phyloP scores from a whole-genome alignment of 495 filamentous ascomycete species.

The Clavariopsis aquatica region DNA sequence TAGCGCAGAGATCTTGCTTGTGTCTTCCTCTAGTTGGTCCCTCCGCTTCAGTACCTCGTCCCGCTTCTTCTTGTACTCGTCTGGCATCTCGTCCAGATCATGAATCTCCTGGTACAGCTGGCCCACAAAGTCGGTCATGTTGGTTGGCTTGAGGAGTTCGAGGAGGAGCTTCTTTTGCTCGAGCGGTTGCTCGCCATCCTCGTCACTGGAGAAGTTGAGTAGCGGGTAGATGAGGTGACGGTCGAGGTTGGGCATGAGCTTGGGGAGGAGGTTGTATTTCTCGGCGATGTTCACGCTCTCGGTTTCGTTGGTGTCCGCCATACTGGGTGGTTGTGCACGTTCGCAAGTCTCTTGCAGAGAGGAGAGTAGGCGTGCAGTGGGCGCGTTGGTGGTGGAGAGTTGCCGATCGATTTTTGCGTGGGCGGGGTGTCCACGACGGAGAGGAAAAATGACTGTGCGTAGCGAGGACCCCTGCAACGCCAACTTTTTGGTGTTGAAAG shows the following conservation, averaged over 20 bases:
- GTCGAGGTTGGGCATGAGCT: conserved; percentile 89
- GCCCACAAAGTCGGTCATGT: conserved; percentile 97
- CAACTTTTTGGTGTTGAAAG: conserved; percentile 29
- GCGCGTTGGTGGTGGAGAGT: conserved; percentile 12
- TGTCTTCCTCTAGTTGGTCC: conserved; percentile 79
- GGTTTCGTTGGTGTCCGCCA: conserved; percentile 56
- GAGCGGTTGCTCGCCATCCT: conserved; percentile 59
- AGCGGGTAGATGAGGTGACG: conserved; percentile 93
- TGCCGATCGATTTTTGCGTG: conserved; percentile 5
- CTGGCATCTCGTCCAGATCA: conserved; percentile 71
- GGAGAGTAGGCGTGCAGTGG: not conserved
- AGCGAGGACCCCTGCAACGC: conserved; percentile 27
- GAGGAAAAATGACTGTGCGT: conserved; percentile 31
- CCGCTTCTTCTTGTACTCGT: conserved; percentile 82
- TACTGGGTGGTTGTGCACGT: conserved; percentile 34
- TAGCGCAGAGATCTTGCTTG: conserved; percentile 78
- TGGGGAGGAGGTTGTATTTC: conserved; percentile 81
- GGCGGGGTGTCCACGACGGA: not conserved
- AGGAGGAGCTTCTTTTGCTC: conserved; percentile 83
- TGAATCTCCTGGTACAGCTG: conserved; percentile 84
- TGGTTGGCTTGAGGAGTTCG: conserved; percentile 87
- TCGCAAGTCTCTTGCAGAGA: not conserved
- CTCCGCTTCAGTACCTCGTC: conserved; percentile 83
- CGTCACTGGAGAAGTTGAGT: conserved; percentile 72
- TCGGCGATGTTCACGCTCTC: conserved; percentile 57